Evolutionary conservation across 495 filamentous ascomycete species (phyloP), one percentile per base, ranked within the genome.

Genomic region (Cercophora sp.): DNA sequence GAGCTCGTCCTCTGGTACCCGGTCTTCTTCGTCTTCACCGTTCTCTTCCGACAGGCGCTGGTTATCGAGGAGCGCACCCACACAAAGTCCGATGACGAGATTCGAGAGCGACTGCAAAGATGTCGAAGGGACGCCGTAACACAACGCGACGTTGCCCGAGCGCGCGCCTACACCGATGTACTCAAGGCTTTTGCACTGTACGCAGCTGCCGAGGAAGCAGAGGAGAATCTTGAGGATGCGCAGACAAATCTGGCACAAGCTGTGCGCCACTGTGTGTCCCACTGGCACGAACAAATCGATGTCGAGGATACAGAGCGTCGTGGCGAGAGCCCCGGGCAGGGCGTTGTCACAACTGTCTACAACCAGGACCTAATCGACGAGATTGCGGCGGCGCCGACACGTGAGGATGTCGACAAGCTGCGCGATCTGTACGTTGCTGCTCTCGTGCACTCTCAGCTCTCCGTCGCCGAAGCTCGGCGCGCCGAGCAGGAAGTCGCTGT

Each of bases 1-100:
- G 52, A 65, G 37, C 57, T 65, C 4, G 60, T 65, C 5, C 60
- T 65, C 18, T 65, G 62, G 62, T 65, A 65, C 46, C 62, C 62
- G 18, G 60, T 65, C n/a, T 65, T 52, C 52, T 65, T 63, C 25
- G 42, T 63, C 44, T 63, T 63, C 25, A 65, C 62, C 11, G 50
- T 65, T 8, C 29, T 65, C 8, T 55, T 62, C 55, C 62, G 62
- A 13, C 62, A 58, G 19, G 62, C 57, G 0, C 49, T 65, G 5
- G 57, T 63, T 8, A 52, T 65, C 10, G 44, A 56, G 5, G 29
- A 36, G 8, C 41, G 13, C 9, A 34, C 18, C 19, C 3, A 35
- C 2, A 18, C 34, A 15, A 58, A 54, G 22, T 29, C 49, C 10
- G 62, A 65, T 19, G 26, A 44, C 9, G 62, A 65, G 34, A 50